These are phyloP conservation scores for Sporothrix inflata DNA, from an alignment of 2,329 filamentous ascomycete genomes.

Conservation along the genomic window DNA sequence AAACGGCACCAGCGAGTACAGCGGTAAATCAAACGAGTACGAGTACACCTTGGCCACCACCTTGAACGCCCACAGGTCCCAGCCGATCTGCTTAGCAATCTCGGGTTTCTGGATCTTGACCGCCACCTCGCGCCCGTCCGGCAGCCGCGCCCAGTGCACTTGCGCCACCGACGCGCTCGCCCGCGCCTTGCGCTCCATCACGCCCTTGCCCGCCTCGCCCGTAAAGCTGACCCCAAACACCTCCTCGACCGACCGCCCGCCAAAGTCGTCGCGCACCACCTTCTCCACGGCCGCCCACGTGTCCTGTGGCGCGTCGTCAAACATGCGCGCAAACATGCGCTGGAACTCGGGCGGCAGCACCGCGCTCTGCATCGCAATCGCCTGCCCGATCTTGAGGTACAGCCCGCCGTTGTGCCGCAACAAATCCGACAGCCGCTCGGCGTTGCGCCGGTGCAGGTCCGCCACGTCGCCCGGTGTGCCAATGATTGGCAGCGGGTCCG, in stretches of 20 bases:
- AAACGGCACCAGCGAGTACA: conserved; percentile 89
- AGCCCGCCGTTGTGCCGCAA: conserved; percentile 86
- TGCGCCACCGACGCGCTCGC: conserved; percentile 93
- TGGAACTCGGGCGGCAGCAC: conserved; percentile 93
- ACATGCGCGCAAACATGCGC: conserved; percentile 95
- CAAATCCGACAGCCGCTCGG: conserved; percentile 79
- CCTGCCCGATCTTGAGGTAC: conserved; percentile 97
- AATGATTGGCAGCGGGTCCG: conserved; percentile 63
- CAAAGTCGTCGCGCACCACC: conserved; percentile 88
- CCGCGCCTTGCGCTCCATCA: conserved; percentile 63
- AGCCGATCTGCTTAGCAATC: conserved; percentile 86
- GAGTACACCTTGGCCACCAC: conserved; percentile 83
- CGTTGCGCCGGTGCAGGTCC: conserved; percentile 81
- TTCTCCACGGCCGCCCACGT: conserved; percentile 81
- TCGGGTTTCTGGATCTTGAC: conserved; percentile 97
- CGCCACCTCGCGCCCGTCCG: conserved; percentile 88
- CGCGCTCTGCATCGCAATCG: conserved; percentile 96
- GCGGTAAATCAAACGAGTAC: conserved; percentile 87
- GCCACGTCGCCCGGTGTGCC: conserved; percentile 63
- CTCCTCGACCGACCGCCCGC: conserved; percentile 78
- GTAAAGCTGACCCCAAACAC: conserved; percentile 88
- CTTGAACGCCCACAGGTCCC: conserved; percentile 97
- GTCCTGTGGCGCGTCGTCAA: conserved; percentile 95
- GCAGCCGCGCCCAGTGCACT: conserved; percentile 88
- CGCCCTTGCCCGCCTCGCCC: conserved; percentile 60